Base-by-base conservation (phyloP, 2,329 filamentous ascomycete genomes). In the Fusarium sp. region DNA sequence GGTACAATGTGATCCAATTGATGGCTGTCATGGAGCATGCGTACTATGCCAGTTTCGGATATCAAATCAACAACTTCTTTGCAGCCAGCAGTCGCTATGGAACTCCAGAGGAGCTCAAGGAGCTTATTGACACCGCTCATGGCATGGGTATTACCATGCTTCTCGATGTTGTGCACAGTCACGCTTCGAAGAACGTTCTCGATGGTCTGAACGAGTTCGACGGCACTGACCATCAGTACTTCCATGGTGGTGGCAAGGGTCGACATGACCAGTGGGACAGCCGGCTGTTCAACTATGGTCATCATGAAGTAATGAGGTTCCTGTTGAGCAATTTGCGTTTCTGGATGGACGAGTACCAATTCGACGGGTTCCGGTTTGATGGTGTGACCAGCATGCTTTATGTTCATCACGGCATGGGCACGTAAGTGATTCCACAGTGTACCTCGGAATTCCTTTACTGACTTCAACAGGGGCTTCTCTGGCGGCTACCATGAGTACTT, bases 21-120 rank as follows among this genome's bases (percentile, higher is more conserved):
- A 99, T 99, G 96, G 96, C 96, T 47, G 87, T 99, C 77, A 99
- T 99, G 95, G 96, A 99, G 79, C 96, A 99, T 81, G 96, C 96
- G 52, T 99, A 99, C 85, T 99, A 99, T 79, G 96, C 96, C 76
- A 98, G 95, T 77, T 99, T 99, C 76, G 96, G 96, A 48, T 99
- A 99, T 81, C 96, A 99, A 81, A 90, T 99, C 82, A 99, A 98
- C 84, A 98, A 92, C 81, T 99, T 99, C 85, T 99, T 98, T 76
- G 96, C 96, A 29, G 94, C 95, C 14, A 98, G 94, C 81, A 98
- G 95, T 80, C 91, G 96, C 68, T 99, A 97, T 77, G 96, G 96
- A 44, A 88, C 91, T 1, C 96, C 96, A 0, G 96, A 99, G 77
- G 96, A 98, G 40, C 85, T 99, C 73, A 99, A 97, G 81, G 95